Base-by-base conservation (phyloP, 352 stramenopile species). In the Phytophthora macrochlamydospora region DNA sequence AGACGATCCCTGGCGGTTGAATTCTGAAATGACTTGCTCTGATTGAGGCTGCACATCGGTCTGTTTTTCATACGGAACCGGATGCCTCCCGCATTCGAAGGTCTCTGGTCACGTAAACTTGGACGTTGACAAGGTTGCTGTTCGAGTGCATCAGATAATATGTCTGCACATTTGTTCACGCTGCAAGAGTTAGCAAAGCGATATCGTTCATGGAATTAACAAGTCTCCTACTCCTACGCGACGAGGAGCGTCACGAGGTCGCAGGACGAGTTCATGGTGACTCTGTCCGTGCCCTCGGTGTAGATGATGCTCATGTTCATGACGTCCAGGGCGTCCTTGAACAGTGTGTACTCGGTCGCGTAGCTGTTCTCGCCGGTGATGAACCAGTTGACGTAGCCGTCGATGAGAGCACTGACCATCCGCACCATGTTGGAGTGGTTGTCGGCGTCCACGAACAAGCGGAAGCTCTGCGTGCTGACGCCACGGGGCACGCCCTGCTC, bases 221-320 rank as follows among this genome's bases (percentile, higher is more conserved):
- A 24, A 24, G 18, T 24, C 18, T 24, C 18, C 18, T 24, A 24
- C 18, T 24, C n/a, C 62, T 35, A 64, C 8, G 37, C 51, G 4
- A 71, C 59, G 14, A 78, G 57, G 1, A 78, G 61, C 49, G 65
- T 61, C 37, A 51, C 49, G 43, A 78, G 59, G 37, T 62, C 45
- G 55, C 70, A 78, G 18, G 70, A 78, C 28, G 70, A 35, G 51
- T 78, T 78, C 32, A 78, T 59, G 48, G 71, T 53, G 51, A 75
- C 64, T 51, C 70, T 66, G 28, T 58, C 55, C 33, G 70, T 58
- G 31, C 64, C 69, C 37, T 88, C 79, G 43, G 58, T 77, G 76
- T 88, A 86, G 59, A 83, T 70, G 54, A 88, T 75, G 62, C 75
- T 85, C 68, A 86, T 82, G 62, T 86, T 86, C 49, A 86, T 75